These are phyloP conservation scores for Pseudocercospora musae DNA, from an alignment of 2,329 filamentous ascomycete genomes.

Conservation along the genomic window DNA sequence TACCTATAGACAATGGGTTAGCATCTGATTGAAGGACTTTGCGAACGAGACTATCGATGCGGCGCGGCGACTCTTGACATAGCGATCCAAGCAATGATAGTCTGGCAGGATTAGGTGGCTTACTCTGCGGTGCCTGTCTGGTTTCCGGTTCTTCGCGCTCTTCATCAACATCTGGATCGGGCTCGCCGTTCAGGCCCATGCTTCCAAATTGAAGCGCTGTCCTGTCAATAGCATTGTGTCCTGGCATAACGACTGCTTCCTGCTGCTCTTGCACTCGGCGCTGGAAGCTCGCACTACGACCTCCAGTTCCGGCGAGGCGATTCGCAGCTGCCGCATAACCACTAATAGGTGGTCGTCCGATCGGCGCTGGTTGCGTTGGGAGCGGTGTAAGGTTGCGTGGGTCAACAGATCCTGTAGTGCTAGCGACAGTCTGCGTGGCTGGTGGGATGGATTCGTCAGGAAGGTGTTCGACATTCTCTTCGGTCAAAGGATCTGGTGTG, in stretches of 20 bases:
- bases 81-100: background rate
- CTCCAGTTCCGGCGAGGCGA: conserved; percentile 65
- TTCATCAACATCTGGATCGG: conserved; percentile 78
- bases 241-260: conserved; percentile 97
- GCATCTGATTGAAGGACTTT: background rate
- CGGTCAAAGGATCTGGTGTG: conserved; percentile 68
- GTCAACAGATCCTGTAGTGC: conserved; percentile 86
- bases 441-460: conserved; percentile 75
- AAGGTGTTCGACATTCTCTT: conserved; percentile 88
- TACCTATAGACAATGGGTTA: conserved; percentile 38
- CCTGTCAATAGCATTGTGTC: conserved; percentile 90
- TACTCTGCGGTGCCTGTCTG: conserved; percentile 83
- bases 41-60: background rate
- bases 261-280: conserved; percentile 89
- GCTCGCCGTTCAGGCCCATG: conserved; percentile 80
- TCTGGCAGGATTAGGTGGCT: background rate
- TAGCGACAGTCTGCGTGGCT: conserved; percentile 78
- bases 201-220: conserved; percentile 94
- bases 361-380: conserved; percentile 55
- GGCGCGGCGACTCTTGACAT: background rate
- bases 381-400: conserved; percentile 66
- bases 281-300: conserved; percentile 75
- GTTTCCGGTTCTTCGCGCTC: conserved; percentile 95
- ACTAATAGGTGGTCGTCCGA: conserved; percentile 61
- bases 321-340: conserved; percentile 77